Evolutionary conservation across 2,329 filamentous ascomycete genomes (phyloP), one percentile per base, ranked within the genome.

Genomic region (Bretziella fagacearum): DNA sequence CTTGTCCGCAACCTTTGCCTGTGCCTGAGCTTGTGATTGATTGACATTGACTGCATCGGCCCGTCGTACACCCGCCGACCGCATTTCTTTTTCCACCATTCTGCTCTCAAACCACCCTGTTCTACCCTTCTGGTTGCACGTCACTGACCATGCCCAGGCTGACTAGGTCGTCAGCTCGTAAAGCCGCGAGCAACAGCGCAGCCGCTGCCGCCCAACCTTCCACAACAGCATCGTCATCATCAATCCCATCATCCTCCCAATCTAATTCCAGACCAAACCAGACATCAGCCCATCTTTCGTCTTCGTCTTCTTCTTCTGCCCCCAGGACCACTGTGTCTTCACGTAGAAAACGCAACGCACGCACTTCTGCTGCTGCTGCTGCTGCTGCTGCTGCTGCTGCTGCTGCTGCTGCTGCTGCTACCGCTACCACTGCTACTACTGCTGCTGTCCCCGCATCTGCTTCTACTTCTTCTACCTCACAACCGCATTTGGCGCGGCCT

Each of bases 161-260:
- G 59, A 95, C 89, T 72, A 85, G 89, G 71, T 91, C 87, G 59
- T 81, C 87, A 65, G 82, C 87, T 69, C 86, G 86, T 71, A 79
- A 84, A 75, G 84, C 84, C 69, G 81, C 84, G 61, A 75, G 64
- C 60, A 69, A 43, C 15, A 30, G 68, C 60, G 65, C 67, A 65
- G 66, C 65, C 56, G 65, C 66, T 58, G 61, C n/a, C n/a, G n/a
- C 67, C 36, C 44, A 44, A 35, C 33, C 49, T 45, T 47, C 13
- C 27, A 13, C 40, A n/a, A n/a, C n/a, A 29, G 26, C 25, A 30
- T 43, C 40, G 15, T 18, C 35, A 32, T 20, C 32, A 37, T 22
- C 33, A 26, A 17, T 33, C 36, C 25, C 36, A 41, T 27, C 57
- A 54, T 54, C 58, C 48, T 58, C 60, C 55, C 58, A 63, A 54